phyloP scores from a whole-genome alignment of 1,284 basidiomycete genomes.

The Trametes hirsuta region DNA sequence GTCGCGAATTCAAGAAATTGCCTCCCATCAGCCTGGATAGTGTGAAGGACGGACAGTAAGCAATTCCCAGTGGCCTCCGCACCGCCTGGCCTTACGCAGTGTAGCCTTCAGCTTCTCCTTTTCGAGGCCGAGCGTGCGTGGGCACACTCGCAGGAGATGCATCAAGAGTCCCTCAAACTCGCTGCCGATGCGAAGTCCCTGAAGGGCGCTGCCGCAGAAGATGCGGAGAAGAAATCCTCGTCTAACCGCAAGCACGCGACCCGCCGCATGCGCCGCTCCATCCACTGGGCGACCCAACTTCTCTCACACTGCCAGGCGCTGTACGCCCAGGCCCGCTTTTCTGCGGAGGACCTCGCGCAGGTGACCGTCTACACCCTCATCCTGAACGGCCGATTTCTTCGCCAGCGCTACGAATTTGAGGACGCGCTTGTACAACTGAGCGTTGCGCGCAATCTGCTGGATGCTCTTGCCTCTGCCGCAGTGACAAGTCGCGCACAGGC shows the following conservation, averaged over 20 bases:
- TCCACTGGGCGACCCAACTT: conserved; percentile 83
- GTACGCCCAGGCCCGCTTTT: conserved; percentile 53
- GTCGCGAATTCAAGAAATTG: conserved; percentile 86
- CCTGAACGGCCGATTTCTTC: conserved; percentile 74
- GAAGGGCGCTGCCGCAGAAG: conserved; percentile 43
- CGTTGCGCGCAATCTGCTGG: conserved; percentile 79
- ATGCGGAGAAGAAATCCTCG: conserved; percentile 48
- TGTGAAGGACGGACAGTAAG: conserved; percentile 83
- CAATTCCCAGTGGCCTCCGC: conserved; percentile 19
- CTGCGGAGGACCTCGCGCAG: conserved; percentile 61
- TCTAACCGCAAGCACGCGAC: conserved; percentile 75
- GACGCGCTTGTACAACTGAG: conserved; percentile 78
- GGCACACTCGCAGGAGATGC: conserved; percentile 86
- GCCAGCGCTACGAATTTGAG: conserved; percentile 77
- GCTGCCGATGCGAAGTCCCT: conserved; percentile 29
- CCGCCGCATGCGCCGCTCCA: conserved; percentile 81
- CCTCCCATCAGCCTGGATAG: conserved; percentile 65
- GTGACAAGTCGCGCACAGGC: conserved; percentile 90
- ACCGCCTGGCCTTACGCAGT: not conserved
- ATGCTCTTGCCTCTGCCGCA: conserved; percentile 69
- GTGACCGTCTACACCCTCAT: conserved; percentile 71
- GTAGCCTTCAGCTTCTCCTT: conserved; percentile 80
- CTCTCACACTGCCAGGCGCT: conserved; percentile 76
- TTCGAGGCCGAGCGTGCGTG: conserved; percentile 93
- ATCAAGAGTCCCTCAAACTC: conserved; percentile 56